phyloP scores from a whole-genome alignment of 768 basidiomycete species.

The Tylopilus subfusipes region DNA sequence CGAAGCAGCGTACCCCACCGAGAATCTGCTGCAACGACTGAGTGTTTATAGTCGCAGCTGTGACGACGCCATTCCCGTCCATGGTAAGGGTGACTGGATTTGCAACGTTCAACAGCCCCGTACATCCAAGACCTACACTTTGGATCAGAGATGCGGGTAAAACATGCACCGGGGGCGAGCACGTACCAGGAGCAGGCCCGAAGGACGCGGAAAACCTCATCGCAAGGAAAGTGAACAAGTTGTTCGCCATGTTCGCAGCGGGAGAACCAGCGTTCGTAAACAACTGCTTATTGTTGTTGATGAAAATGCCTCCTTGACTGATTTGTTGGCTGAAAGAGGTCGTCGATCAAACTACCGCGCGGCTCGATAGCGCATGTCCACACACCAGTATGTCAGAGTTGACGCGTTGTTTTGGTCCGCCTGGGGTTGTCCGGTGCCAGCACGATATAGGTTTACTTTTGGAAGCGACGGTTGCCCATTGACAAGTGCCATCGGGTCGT shows the following conservation, averaged over 20 bases:
- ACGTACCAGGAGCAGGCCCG: constrained; percentile 24
- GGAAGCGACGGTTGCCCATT: constrained; percentile 21
- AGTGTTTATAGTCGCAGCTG: constrained; percentile 23
- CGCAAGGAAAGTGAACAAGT: constrained; percentile 28
- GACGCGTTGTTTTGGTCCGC: constrained; percentile 24
- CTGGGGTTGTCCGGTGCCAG: constrained; percentile 25
- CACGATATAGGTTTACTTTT: constrained; percentile 29
- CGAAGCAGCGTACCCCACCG: neutral
- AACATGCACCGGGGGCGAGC: neutral
- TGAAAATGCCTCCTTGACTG: constrained; percentile 22
- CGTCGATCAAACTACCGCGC: neutral
- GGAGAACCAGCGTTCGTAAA: constrained; percentile 21
- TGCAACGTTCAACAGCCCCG: constrained; percentile 16
- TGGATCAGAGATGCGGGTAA: neutral
- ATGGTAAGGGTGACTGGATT: constrained; percentile 25
- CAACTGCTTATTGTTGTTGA: constrained; percentile 19
- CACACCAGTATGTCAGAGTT: constrained; percentile 20
- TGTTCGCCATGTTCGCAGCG: constrained; percentile 19
- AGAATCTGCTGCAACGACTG: constrained; percentile 21
- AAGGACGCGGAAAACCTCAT: constrained; percentile 27
- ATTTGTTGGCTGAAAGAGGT: constrained; percentile 18
- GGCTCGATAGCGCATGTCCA: neutral
- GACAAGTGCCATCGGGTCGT: constrained; percentile 26
- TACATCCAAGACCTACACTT: constrained; percentile 22
- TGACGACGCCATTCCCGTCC: constrained; percentile 26